Evolutionary conservation across 345 rosid genomes (phyloP), one percentile per base, ranked within the genome.

Genomic region (Eucalyptus virginea): DNA sequence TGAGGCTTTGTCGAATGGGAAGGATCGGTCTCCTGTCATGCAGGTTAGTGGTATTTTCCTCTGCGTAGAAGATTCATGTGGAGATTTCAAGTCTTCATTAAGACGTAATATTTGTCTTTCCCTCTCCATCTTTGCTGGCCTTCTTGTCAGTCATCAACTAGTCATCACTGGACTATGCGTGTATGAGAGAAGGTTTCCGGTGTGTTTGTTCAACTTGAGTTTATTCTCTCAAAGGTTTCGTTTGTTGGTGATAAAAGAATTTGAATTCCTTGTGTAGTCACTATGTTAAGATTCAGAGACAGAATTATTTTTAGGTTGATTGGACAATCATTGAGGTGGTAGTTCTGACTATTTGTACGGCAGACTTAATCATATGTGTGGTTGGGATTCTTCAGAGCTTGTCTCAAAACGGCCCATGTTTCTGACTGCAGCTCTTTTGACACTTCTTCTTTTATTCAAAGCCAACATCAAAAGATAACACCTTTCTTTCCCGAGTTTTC

Each of bases 21-120:
- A 95, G 92, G 99, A 94, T 62, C 90, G 90, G 88, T 93, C 95
- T 90, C 96, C 98, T 81, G 94, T 94, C 87, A 81, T 96, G 96
- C 98, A 97, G 99, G 99, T 98, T 91, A 87, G 96, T 93, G 16
- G 30, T 21, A 37, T 77, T 37, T n/a, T 77, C 83, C 47, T 77
- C 28, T 19, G 16, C 23, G 45, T 88, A 54, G 16, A 60, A 49
- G 42, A 77, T 88, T 32, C 48, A 21, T 37, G 28, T 11, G 28
- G 47, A 77, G 45, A 37, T 37, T 11, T 77, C 2, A 1, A 40
- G 83, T 77, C 83, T 37, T 77, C 83, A 21, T 37, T 37, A 77
- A 37, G 47, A 21, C 28, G 9, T 77, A 21, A 77, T 19, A 77
- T 37, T 37, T 77, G 28, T 77, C 47, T 37, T 11, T 37, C 83